Conservation (phyloP, 441 rosid species). For the Breynia disticha region DNA sequence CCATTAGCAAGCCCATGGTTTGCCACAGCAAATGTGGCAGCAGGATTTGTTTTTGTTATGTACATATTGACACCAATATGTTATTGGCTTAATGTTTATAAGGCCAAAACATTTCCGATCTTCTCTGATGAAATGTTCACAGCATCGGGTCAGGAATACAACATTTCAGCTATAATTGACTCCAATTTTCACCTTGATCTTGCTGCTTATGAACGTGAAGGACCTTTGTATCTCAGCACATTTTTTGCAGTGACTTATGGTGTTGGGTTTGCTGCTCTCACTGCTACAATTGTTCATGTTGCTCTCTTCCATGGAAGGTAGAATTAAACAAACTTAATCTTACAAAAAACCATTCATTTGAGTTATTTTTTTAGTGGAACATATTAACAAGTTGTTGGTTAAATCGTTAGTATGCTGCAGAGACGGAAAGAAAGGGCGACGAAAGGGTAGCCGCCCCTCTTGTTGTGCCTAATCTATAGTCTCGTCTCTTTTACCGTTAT, state of each 20-base stretch:
- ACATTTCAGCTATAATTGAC: slow-evolving; percentile 59
- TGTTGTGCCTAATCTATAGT: too few relatives aligned
- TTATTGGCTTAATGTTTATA: slow-evolving; percentile 67
- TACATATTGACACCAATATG: slow-evolving; percentile 61
- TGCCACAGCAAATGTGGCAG: slow-evolving; percentile 90
- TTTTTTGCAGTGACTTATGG: slow-evolving; percentile 85
- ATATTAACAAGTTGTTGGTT: neutral
- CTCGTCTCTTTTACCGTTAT: too few relatives aligned
- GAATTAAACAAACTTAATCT: neutral
- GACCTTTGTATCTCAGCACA: slow-evolving; percentile 75
- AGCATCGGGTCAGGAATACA: slow-evolving; percentile 54
- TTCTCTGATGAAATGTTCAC: slow-evolving; percentile 73
- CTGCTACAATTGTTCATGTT: slow-evolving; percentile 79
- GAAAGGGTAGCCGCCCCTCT: too few relatives aligned
- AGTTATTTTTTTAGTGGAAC: neutral
- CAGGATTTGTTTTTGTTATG: slow-evolving; percentile 56
- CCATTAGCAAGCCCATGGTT: slow-evolving; percentile 99
- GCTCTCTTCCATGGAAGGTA: slow-evolving; percentile 88
- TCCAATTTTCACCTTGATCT: slow-evolving; percentile 64
- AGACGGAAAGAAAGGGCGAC: too few relatives aligned
- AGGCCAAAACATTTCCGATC: slow-evolving; percentile 78
- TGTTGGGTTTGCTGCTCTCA: slow-evolving; percentile 82
- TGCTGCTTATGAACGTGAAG: slow-evolving; percentile 65
- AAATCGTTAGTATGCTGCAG: too few relatives aligned
- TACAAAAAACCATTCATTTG: too few relatives aligned